Evolutionary conservation across 1,284 basidiomycete species (phyloP).

Genomic region (Anthracocystis setariae): DNA sequence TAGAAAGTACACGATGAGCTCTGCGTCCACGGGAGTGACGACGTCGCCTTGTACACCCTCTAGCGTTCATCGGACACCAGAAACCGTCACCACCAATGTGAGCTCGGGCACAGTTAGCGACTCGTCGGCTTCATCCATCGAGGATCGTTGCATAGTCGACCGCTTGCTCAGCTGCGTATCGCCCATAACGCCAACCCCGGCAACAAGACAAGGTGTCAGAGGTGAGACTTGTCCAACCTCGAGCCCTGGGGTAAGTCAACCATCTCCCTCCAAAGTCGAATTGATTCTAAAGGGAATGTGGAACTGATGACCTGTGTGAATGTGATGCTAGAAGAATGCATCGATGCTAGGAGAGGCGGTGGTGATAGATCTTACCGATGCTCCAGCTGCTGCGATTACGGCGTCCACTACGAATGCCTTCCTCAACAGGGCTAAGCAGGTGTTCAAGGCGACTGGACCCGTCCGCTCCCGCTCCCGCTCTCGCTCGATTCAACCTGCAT

Average conservation of each 20-base stretch:
- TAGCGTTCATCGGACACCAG: too few relatives aligned
- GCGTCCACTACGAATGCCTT: neutral
- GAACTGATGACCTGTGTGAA: too few relatives aligned
- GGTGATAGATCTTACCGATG: neutral
- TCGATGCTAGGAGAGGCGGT: neutral
- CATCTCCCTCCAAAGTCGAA: too few relatives aligned
- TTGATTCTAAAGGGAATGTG: too few relatives aligned
- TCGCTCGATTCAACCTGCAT: neutral
- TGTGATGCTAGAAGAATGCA: too few relatives aligned
- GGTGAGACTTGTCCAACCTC: too few relatives aligned
- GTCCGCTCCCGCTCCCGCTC: neutral
- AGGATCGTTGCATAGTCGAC: neutral
- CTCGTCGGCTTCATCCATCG: neutral
- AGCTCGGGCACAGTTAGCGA: neutral
- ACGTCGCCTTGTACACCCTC: too few relatives aligned
- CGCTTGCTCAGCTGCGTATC: neutral
- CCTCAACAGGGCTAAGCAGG: neutral
- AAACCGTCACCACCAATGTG: too few relatives aligned
- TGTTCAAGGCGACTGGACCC: neutral
- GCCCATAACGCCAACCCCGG: neutral
- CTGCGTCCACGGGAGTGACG: too few relatives aligned
- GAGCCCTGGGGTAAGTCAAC: too few relatives aligned
- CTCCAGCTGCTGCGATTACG: neutral
- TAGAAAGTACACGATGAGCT: too few relatives aligned
- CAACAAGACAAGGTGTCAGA: too few relatives aligned